Evolutionary conservation across 1,284 basidiomycete genomes (phyloP).

Genomic region (Neonothopanus nambi): DNA sequence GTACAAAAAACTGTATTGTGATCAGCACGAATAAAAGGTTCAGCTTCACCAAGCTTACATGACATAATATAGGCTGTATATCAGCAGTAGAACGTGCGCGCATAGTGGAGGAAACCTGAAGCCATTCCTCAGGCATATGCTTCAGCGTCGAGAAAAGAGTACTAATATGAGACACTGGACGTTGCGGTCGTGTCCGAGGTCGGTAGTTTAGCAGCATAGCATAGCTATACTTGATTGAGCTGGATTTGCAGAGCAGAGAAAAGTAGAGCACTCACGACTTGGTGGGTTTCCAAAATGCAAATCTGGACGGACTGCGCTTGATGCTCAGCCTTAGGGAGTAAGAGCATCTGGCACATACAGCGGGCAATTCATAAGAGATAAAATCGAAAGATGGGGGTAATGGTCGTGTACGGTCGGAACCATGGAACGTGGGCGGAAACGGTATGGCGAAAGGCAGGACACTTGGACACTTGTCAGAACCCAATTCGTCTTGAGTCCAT

Average conservation of each 20-base stretch:
- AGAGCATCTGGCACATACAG: constrained; percentile 32
- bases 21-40: neutral
- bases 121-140: constrained; percentile 46
- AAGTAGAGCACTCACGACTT: constrained; percentile 30
- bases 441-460: constrained; percentile 40
- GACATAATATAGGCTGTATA: constrained; percentile 40
- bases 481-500: constrained; percentile 29
- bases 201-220: constrained; percentile 29
- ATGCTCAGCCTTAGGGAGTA: constrained; percentile 40
- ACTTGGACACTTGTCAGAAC: constrained; percentile 32
- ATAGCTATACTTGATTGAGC: constrained; percentile 21
- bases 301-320: constrained; percentile 21
- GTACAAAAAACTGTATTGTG: constrained; percentile 30
- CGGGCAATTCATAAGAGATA: constrained; percentile 34
- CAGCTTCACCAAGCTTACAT: constrained; percentile 34
- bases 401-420: constrained; percentile 29
- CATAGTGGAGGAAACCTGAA: constrained; percentile 36
- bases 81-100: constrained; percentile 23
- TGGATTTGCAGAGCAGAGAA: constrained; percentile 10
- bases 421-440: constrained; percentile 37
- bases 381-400: constrained; percentile 45
- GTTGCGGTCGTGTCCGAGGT: constrained; percentile 33
- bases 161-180: constrained; percentile 27
- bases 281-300: constrained; percentile 33
- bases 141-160: constrained; percentile 44